Evolutionary conservation across 768 basidiomycete species (phyloP).

Genomic region (Lepiota venenata): DNA sequence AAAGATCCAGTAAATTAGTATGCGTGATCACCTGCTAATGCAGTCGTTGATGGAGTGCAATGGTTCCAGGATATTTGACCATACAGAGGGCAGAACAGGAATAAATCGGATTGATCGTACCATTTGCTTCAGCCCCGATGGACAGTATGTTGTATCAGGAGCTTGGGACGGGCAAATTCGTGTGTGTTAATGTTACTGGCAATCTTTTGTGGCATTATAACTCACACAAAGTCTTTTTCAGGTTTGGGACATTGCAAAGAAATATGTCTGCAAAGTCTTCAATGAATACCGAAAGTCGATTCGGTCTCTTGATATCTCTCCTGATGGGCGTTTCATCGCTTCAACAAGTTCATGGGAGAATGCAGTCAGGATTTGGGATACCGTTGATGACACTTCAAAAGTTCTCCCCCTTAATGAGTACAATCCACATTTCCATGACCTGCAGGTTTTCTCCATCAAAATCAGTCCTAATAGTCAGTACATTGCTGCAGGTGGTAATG

Average conservation of each 20-base stretch:
- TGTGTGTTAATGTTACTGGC: constrained; percentile 37
- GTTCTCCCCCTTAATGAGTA: constrained; percentile 41
- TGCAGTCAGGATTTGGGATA: constrained; percentile 39
- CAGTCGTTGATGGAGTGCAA: neutral
- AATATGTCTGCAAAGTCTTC: constrained; percentile 70
- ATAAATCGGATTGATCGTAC: constrained; percentile 88
- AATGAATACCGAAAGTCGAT: constrained; percentile 88
- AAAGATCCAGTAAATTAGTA: constrained; percentile 69
- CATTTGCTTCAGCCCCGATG: no score
- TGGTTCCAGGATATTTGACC: constrained; percentile 60
- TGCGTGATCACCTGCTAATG: neutral
- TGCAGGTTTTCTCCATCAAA: constrained; percentile 72
- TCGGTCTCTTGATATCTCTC: constrained; percentile 86
- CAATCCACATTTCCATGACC: constrained; percentile 34
- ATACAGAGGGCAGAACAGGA: constrained; percentile 76
- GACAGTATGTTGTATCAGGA: no score
- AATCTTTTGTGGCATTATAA: neutral
- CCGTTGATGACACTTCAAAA: constrained; percentile 26
- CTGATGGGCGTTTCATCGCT: constrained; percentile 78
- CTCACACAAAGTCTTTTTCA: constrained; percentile 32
- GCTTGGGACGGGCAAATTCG: no score
- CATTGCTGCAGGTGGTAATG: constrained; percentile 62
- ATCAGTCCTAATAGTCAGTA: constrained; percentile 69
- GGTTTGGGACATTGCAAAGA: constrained; percentile 87
- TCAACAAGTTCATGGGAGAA: constrained; percentile 79